phyloP scores from a whole-genome alignment of 2,329 filamentous ascomycete species.

The Verticillium nubilum region DNA sequence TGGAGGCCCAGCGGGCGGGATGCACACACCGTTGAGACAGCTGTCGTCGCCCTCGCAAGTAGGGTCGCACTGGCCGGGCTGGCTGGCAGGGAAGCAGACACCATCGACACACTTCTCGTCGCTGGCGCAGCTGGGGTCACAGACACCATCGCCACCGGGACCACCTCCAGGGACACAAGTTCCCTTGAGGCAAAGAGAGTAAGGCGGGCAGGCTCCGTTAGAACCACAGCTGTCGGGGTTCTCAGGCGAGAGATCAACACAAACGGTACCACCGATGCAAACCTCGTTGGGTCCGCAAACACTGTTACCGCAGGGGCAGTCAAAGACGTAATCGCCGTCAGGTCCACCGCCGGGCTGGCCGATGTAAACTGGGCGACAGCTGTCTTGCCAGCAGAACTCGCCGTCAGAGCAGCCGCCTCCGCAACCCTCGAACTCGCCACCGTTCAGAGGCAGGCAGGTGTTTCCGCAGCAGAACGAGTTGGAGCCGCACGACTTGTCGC shows the following conservation, averaged over 20 bases:
- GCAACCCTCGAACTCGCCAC: not conserved
- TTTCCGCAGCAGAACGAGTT: slow-evolving; percentile 1
- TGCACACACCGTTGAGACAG: not conserved
- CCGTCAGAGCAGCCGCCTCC: not conserved
- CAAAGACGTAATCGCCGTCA: not conserved
- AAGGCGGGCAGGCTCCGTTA: not conserved
- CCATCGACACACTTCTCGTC: not conserved
- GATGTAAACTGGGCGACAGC: not conserved
- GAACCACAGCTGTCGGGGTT: not conserved
- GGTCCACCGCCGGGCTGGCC: not conserved
- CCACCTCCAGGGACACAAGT: not conserved
- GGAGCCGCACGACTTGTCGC: not conserved
- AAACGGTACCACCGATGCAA: not conserved
- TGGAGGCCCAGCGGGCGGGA: not conserved
- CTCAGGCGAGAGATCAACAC: not conserved
- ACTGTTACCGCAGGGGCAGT: not conserved
- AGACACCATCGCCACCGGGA: not conserved
- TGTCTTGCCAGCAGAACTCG: not conserved
- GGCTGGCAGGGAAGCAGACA: not conserved
- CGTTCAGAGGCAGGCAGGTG: not conserved
- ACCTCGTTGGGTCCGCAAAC: not conserved
- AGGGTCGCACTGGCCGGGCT: not conserved
- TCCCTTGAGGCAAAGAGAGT: not conserved
- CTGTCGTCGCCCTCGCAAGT: not conserved
- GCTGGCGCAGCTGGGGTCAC: not conserved